Base-by-base conservation (phyloP, 2,329 filamentous ascomycete genomes). In the Boeremia exigua region DNA sequence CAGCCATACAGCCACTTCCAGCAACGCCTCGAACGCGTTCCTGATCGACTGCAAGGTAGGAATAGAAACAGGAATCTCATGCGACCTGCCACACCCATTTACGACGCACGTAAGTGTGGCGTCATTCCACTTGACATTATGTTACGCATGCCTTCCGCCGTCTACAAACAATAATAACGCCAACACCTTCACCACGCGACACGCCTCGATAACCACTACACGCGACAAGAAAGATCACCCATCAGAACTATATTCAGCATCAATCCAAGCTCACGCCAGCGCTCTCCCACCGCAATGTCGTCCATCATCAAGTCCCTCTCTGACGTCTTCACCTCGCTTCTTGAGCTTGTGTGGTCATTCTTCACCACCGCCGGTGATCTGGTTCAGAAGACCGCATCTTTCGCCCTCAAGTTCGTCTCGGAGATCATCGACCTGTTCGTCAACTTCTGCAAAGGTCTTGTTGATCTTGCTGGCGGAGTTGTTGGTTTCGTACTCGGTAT, bases 331-430 rank as follows among this genome's bases (percentile, higher is more conserved):
- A 50, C 61, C 19, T 74, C 71, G 6, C 34, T 75, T 32, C 39
- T 75, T 54, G 72, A 72, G 54, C 64, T 75, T 30, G 57, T 75
- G 29, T 70, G 60, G 60, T 71, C 70, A n/a, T 66, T 75, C 70
- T 69, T 75, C 61, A 69, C 64, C 29, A 75, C 71, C 10, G 68
- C 70, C 17, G 67, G 60, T 47, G 60, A 70, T 34, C 66, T 74
- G n/a, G 60, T 70, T 9, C 61, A 73, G 39, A 62, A 65, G 48
- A 72, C 70, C 4, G 43, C 63, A n/a, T 54, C 61, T 23, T 74
- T 75, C 40, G 65, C 61, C 12, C 54, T 68, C 44, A 63, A 66
- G 42, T 67, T 70, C 56, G 62, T 65, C 43, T 59, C 58, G 9
- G 68, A 67, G 38, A 52, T 70, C 29, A 10, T 75, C 48, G 66